Conservation (phyloP, 805 yeast species). For the Millerozyma acaciae region DNA sequence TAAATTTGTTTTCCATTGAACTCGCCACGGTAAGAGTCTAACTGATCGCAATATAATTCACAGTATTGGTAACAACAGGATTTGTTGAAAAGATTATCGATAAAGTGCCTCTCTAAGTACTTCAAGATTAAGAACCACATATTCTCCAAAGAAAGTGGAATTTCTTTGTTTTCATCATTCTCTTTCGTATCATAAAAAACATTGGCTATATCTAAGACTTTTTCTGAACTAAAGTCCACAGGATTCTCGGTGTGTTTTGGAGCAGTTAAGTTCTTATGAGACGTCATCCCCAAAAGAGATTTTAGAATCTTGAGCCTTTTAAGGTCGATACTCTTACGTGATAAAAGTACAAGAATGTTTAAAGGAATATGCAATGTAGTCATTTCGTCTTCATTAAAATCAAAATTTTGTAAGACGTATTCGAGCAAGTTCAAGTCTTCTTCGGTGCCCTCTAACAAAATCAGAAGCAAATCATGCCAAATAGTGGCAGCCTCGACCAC, state of each 20-base stretch:
- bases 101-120: slow-evolving; percentile 14
- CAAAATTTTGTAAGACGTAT: slow-evolving; percentile 62
- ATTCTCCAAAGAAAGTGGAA: slow-evolving; percentile 13
- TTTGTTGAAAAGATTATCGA: slow-evolving; percentile 12
- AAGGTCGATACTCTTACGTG: slow-evolving; percentile 12
- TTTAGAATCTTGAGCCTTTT: slow-evolving; percentile 41
- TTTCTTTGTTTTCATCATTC: slow-evolving; percentile 3
- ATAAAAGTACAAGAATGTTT: slow-evolving; percentile 48
- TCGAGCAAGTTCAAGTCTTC: slow-evolving; percentile 45
- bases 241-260: slow-evolving; percentile 1
- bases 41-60: slow-evolving; percentile 15
- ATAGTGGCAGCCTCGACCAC: slow-evolving; percentile 77
- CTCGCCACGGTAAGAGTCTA: slow-evolving; percentile 17
- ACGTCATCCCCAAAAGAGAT: slow-evolving; percentile 49
- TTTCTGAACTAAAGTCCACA: slow-evolving; percentile 1
- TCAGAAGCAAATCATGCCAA: slow-evolving; percentile 59
- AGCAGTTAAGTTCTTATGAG: slow-evolving; percentile 51
- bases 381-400: slow-evolving; percentile 87
- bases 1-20: slow-evolving; percentile 4
- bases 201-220: slow-evolving; percentile 1
- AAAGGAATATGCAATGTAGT: slow-evolving; percentile 71
- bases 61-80: slow-evolving; percentile 17
- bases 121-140: slow-evolving; percentile 17
- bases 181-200: slow-evolving; percentile 4
- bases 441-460: slow-evolving; percentile 31